Conservation (phyloP, 768 basidiomycete species). For the Suillus cothurnatus region DNA sequence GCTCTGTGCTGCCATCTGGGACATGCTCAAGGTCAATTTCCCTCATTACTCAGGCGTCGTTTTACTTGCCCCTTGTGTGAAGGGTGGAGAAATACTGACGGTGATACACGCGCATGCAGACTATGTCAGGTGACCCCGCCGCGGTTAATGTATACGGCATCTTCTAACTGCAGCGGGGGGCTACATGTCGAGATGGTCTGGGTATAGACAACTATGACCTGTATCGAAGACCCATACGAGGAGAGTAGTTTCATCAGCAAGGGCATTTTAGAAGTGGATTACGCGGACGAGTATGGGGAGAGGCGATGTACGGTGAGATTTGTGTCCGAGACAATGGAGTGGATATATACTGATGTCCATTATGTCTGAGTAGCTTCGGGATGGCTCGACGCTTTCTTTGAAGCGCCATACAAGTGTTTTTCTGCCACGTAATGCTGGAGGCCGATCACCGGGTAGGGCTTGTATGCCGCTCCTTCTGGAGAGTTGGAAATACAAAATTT, state of each 20-base stretch:
- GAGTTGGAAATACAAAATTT: conserved; percentile 96
- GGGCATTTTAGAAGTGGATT: conserved; percentile 90
- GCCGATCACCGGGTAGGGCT: conserved; percentile 88
- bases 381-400: conserved; percentile 69
- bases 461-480: conserved; percentile 91
- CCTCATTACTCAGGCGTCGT: not conserved
- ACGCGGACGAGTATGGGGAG: conserved; percentile 99
- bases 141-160: conserved; percentile 79
- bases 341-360: not conserved
- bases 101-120: conserved; percentile 83
- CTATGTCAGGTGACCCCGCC: conserved; percentile 91
- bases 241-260: conserved; percentile 94
- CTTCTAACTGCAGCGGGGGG: conserved; percentile 79
- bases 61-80: conserved; percentile 44
- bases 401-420: conserved; percentile 79
- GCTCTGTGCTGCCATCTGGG: conserved; percentile 88
- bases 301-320: conserved; percentile 83
- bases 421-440: conserved; percentile 61
- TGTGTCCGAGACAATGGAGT: no score
- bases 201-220: conserved; percentile 86
- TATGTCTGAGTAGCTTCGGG: conserved; percentile 59
- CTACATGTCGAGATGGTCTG: conserved; percentile 89
- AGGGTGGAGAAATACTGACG: conserved; percentile 94
- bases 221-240: conserved; percentile 86
- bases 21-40: conserved; percentile 80